A percentile compares a stretch with the other conserved stretches of the same genome.
Evolutionary conservation across 495 filamentous ascomycete species (phyloP).

Genomic region (Trichocladium uniseriatum): DNA sequence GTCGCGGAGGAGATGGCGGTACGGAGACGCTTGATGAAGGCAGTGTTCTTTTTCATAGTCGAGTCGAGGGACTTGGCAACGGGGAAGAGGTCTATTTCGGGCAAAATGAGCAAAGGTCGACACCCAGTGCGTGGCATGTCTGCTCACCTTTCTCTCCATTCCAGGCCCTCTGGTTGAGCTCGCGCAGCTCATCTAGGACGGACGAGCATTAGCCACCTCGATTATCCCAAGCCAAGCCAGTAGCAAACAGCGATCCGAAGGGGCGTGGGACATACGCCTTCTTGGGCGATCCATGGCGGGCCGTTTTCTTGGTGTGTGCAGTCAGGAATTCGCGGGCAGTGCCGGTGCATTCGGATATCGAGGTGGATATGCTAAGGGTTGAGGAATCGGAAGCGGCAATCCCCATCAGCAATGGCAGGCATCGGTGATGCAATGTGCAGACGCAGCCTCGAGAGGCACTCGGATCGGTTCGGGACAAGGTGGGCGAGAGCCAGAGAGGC

Average conservation of each 20-base stretch:
- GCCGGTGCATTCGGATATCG: constrained; percentile 33
- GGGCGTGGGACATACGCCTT: constrained; percentile 64
- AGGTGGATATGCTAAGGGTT: constrained; percentile 37
- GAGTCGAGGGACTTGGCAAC: constrained; percentile 81
- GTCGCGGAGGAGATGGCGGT: constrained; percentile 76
- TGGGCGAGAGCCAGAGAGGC: too few relatives aligned
- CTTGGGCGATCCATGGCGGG: constrained; percentile 70
- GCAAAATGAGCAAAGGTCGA: neutral
- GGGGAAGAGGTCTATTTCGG: constrained; percentile 61
- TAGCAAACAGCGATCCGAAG: too few relatives aligned
- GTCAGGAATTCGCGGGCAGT: constrained; percentile 4
- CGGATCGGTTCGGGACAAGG: too few relatives aligned
- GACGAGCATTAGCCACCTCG: neutral
- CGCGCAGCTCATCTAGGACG: constrained; percentile 68
- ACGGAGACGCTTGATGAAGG: constrained; percentile 93
- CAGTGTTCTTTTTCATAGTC: constrained; percentile 96
- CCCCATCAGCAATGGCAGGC: constrained; percentile 36
- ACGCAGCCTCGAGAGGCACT: constrained; percentile 17
- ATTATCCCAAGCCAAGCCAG: neutral
- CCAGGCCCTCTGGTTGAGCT: constrained; percentile 81
- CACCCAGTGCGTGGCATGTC: too few relatives aligned
- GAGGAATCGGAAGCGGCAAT: constrained; percentile 38
- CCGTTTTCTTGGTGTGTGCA: constrained; percentile 19
- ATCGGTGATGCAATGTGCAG: constrained; percentile 32
- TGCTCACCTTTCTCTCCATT: constrained; percentile 69